Base-by-base conservation (phyloP, 257 asterid genomes). In the Nicotiana knightiana region DNA sequence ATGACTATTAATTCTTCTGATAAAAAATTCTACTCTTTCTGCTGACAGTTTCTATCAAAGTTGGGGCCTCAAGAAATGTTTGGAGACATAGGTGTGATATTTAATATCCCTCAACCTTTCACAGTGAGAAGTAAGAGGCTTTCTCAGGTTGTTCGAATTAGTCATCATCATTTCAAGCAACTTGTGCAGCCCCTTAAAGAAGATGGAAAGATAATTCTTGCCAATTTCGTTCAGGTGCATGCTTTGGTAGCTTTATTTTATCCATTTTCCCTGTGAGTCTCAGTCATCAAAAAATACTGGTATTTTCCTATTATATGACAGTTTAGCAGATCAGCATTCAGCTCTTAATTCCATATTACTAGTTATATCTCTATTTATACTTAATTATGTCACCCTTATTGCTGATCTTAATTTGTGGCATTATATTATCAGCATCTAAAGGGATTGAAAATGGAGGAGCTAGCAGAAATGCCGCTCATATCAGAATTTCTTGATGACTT, bases 81-180 rank as follows among this genome's bases (percentile, higher is more conserved):
- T 79, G 99, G 99, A 17, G 99, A 94, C 91, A 81, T 93, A 65
- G 99, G 97, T 82, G 98, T 96, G 84, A 89, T 96, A 39, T 90
- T 93, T 79, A 93, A 93, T 84, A 82, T 88, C 77, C 99, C 99
- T 81, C 99, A 96, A 90, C 99, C 98, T 62, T 96, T 93, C 89
- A 94, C 97, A 21, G 98, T 96, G 86, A 92, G 99, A 90, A 93
- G 94, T 83, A 93, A 79, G 92, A 90, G 97, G 89, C 94, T 96
- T 77, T 92, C 97, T 80, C 99, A 96, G 92, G 97, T 94, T 78
- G 90, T 96, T 73, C 89, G 97, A 80, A 91, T 94, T 77, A 90
- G 97, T 83, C 98, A 96, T 91, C 93, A 93, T 82, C 92, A 93
- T 85, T 96, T 94, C 93, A 94, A 96, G 87, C 97, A 94, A 85